Evolutionary conservation across 129 eudicot genomes (phyloP).

Genomic region (Saussurea involucrata): DNA sequence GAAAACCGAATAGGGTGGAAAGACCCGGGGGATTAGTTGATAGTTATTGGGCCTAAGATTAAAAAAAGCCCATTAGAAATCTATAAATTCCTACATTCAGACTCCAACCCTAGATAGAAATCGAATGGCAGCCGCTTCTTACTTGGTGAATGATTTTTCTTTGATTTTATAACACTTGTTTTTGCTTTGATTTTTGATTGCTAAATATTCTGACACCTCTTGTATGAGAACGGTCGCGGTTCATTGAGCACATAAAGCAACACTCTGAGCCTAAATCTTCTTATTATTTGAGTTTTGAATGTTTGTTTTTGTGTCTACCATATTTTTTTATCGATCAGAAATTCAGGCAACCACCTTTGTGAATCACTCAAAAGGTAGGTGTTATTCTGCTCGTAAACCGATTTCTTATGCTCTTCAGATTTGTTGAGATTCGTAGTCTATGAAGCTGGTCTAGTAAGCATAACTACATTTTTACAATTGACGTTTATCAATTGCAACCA

Average conservation of each 20-base stretch:
- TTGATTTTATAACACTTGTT: neutral
- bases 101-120: neutral
- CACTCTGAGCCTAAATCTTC: slow-evolving; percentile 11
- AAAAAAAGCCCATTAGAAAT: slow-evolving; percentile 1
- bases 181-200: neutral
- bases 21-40: neutral
- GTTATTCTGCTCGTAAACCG: slow-evolving; percentile 31
- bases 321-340: slow-evolving; percentile 2
- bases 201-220: slow-evolving; percentile 37
- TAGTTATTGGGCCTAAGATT: neutral
- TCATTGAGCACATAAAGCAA: slow-evolving; percentile 29
- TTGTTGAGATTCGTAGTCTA: slow-evolving; percentile 23
- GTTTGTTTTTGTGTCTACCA: neutral
- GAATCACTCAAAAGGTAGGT: slow-evolving; percentile 12
- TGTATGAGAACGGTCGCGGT: slow-evolving; percentile 27
- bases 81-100: neutral
- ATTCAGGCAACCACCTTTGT: slow-evolving; percentile 31
- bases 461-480: neutral
- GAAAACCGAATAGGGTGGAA: no score
- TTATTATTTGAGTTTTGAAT: neutral
- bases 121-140: neutral
- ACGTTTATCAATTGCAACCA: neutral
- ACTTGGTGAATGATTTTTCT: neutral
- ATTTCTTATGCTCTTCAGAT: slow-evolving; percentile 36
- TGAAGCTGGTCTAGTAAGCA: slow-evolving; percentile 40